Percentiles rank a stretch among this genome's conserved stretches.
Evolutionary conservation across 2,329 filamentous ascomycete genomes (phyloP).

Genomic region (Cylindrodendrum hubeiense): DNA sequence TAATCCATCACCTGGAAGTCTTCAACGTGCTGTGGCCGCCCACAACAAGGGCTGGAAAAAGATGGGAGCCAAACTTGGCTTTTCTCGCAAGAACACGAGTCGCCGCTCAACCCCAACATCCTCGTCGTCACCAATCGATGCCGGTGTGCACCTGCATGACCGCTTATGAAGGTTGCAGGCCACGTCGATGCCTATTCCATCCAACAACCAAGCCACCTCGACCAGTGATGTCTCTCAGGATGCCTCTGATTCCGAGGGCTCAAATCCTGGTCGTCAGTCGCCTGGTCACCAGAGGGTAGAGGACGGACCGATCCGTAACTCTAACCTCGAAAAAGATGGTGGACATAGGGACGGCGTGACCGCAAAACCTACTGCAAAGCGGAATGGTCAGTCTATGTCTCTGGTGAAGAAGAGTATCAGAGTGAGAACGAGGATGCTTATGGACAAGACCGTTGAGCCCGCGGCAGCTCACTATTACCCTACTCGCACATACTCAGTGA

Average conservation of each 20-base stretch:
- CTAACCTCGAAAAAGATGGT: slow-evolving; percentile 41
- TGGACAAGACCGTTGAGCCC: slow-evolving; percentile 27
- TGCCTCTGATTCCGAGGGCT: slow-evolving; percentile 56
- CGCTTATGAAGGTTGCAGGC: slow-evolving; percentile 70
- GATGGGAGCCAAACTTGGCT: slow-evolving; percentile 71
- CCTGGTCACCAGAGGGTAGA: slow-evolving; percentile 38
- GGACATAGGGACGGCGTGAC: slow-evolving; percentile 59
- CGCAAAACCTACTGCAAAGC: slow-evolving; percentile 56
- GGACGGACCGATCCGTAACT: slow-evolving; percentile 34
- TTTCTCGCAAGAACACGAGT: slow-evolving; percentile 64
- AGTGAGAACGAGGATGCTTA: slow-evolving; percentile 35
- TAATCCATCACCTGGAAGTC: slow-evolving; percentile 61
- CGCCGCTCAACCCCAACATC: slow-evolving; percentile 59
- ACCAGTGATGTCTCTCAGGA: slow-evolving; percentile 31
- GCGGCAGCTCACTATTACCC: slow-evolving; percentile 6
- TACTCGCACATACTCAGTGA: slow-evolving; percentile 7
- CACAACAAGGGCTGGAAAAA: slow-evolving; percentile 74
- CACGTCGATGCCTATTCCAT: slow-evolving; percentile 62
- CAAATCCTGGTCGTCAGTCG: slow-evolving; percentile 59
- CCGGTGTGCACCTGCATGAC: slow-evolving; percentile 53
- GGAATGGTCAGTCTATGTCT: slow-evolving; percentile 28
- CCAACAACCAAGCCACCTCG: slow-evolving; percentile 38
- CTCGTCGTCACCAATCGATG: slow-evolving; percentile 54
- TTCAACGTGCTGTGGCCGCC: slow-evolving; percentile 66
- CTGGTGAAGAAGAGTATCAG: slow-evolving; percentile 42